Evolutionary conservation across 306 rosid genomes (phyloP), one percentile per base, ranked within the genome.

Genomic region (Cucumis melo): DNA sequence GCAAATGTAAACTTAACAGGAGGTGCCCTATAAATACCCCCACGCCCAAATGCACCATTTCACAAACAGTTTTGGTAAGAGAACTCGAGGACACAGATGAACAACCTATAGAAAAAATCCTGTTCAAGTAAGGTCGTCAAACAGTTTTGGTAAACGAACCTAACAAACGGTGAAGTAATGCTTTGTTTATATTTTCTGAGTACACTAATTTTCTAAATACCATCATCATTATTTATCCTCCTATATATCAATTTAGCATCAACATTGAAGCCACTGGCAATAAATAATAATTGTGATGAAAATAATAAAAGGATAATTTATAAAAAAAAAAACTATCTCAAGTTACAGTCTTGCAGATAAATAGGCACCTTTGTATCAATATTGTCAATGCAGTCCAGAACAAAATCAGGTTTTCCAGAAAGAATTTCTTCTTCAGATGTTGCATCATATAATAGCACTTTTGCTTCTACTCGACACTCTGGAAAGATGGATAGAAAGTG

Each of bases 401-500:
- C 97, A 86, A 88, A 93, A 83, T 91, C 96, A 75, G 98, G 98
- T 21, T 85, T 83, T 73, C 97, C 94, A 0, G 96, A 88, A 83
- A 93, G 97, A 83, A 93, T 86, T 81, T 93, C 97, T 73, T 91
- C 97, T 89, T 93, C 98, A 11, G 97, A 85, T 21, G 92, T 87
- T 85, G 92, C 84, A 84, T 93, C 92, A 78, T 93, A 93, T 81
- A 93, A 80, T 34, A 91, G 54, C 70, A 91, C 98, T 82, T 91
- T 91, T 50, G 94, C 94, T 82, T 91, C 92, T 80, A 93, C 75
- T 68, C 85, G 89, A 84, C 96, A 93, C 87, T 93, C 98, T 0
- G 98, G 97, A 81, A 91, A 93, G 77, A 93, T 90, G 75, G 96
- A 88, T 75, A 63, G 77, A 85, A 91, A 91, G 87, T 91, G 97